phyloP scores from a whole-genome alignment of 108 stramenopile genomes.

The Cyclotella distinguenda region DNA sequence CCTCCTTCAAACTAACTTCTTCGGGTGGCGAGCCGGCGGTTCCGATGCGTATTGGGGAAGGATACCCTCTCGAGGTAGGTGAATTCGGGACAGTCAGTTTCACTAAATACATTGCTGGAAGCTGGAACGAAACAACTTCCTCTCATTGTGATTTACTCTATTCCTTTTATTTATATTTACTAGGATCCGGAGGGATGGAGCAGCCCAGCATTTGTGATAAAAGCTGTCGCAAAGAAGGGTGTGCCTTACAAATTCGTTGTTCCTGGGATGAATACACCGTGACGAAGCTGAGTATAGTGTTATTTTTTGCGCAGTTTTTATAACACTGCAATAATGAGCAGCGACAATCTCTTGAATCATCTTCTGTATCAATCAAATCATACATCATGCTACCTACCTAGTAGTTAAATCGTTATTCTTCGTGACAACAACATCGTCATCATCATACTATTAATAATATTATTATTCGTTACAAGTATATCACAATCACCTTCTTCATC shows the following conservation, averaged over 20 bases:
- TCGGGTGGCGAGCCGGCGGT: conserved; percentile 1
- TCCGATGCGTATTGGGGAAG: conserved; percentile 76
- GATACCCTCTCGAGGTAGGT: conserved; percentile 64
- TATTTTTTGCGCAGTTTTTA: background rate
- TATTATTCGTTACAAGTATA: background rate
- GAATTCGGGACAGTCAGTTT: background rate
- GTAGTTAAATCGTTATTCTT: too few species aligned
- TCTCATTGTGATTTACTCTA: background rate
- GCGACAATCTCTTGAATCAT: background rate
- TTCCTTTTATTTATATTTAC: background rate
- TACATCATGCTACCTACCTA: too few species aligned
- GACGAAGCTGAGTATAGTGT: background rate
- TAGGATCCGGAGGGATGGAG: conserved; percentile 66
- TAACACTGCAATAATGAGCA: background rate
- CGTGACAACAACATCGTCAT: too few species aligned
- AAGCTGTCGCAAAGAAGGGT: conserved; percentile 61
- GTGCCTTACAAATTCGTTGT: conserved; percentile 84
- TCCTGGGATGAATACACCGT: conserved; percentile 32
- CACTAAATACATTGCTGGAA: too few species aligned
- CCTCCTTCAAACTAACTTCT: conserved; percentile 51
- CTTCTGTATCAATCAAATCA: too few species aligned
- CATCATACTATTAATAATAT: background rate
- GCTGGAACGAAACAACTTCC: too few species aligned
- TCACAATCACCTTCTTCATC: background rate
- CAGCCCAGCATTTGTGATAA: conserved; percentile 69